phyloP scores from a whole-genome alignment of 805 yeast genomes.

The Lipomyces yamanashiensis region DNA sequence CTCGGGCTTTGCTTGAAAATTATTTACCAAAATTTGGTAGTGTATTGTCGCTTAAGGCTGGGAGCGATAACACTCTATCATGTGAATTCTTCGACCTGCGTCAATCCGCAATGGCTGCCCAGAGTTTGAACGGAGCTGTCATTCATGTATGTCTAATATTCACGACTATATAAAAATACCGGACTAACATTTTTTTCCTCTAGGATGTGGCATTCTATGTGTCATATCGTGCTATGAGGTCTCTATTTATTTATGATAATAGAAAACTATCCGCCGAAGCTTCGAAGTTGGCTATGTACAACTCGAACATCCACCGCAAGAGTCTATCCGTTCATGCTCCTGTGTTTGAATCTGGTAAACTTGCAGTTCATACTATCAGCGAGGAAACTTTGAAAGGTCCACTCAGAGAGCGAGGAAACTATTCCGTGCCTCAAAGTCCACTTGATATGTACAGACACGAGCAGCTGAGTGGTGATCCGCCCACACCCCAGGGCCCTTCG shows the following conservation, averaged over 20 bases:
- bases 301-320: neutral
- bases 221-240: constrained; percentile 9
- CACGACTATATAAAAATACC: neutral
- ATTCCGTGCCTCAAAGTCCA: constrained; percentile 26
- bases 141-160: constrained; percentile 31
- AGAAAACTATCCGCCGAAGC: neutral
- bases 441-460: constrained; percentile 14
- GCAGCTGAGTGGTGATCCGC: neutral
- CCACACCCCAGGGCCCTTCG: neutral
- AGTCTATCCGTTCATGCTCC: constrained; percentile 30
- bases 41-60: constrained; percentile 31
- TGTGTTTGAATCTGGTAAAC: constrained; percentile 20
- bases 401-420: constrained; percentile 10
- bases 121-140: constrained; percentile 38
- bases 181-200: neutral
- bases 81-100: constrained; percentile 48
- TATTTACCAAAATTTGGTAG: constrained; percentile 38
- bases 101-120: constrained; percentile 44
- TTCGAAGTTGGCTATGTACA: neutral
- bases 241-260: neutral
- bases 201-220: constrained; percentile 30
- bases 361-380: neutral
- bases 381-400: neutral
- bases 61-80: constrained; percentile 34
- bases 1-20: constrained; percentile 19